Base-by-base conservation (phyloP, 495 filamentous ascomycete genomes). In the Penicillium paradoxum region DNA sequence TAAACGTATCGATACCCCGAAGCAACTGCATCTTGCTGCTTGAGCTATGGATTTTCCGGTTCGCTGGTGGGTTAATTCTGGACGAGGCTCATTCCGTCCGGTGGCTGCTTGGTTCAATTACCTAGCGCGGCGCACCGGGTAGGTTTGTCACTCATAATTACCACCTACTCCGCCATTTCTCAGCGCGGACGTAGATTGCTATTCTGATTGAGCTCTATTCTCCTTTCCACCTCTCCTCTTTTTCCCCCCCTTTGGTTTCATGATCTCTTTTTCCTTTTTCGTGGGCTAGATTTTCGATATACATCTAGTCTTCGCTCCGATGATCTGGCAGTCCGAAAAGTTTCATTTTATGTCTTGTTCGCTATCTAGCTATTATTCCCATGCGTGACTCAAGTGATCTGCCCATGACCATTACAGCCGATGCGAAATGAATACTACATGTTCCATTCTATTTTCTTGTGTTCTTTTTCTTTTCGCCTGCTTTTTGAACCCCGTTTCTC, bases 281-380 rank as follows among this genome's bases (percentile, higher is more conserved):
- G 54, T 51, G 59, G 60, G 59, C 68, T 71, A 66, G 67, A 60
- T 71, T 45, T 56, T 50, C 49, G 64, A 65, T 65, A 64, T 36
- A 60, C 58, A 66, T 69, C 66, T 68, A 68, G 65, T 69, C 58
- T 56, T 66, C 62, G 59, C 63, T 70, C 58, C 56, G 58, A 60
- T 68, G 64, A 66, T 68, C 62, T 61, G 68, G 62, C 69, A 69
- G 59, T 72, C 67, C 60, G 66, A 75, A 75, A 75, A 75, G 73
- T 75, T 73, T 55, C 56, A 48, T 66, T 49, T 58, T 40, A 48
- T 63, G 54, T 54, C 54, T 48, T 51, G 42, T 58, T 65, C 57
- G 58, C 63, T 68, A 66, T 62, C 60, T 58, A 69, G 60, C 63
- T 71, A 59, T 61, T 68, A 69, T 71, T 68, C 67, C 58, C 67